Evolutionary conservation across 495 filamentous ascomycete species (phyloP), one percentile per base, ranked within the genome.

Genomic region (Thozetella sp.): DNA sequence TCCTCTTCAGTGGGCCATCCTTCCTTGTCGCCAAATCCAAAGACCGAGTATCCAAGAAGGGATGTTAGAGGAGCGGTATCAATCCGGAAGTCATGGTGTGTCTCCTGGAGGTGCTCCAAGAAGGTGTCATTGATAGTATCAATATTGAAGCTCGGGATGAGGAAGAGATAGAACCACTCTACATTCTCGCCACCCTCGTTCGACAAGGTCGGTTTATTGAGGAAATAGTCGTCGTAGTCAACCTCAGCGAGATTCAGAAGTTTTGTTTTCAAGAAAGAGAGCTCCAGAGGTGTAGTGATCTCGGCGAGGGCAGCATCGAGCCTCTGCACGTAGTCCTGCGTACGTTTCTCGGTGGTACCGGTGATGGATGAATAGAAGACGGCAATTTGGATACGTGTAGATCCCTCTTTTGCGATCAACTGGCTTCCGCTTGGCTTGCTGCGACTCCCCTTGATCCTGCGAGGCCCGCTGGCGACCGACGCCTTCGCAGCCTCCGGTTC

Each of bases 71-170:
- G 89, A 1, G 90, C 88, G 0, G 93, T 97, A 69, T 97, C 93
- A 59, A 98, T 95, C 20, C 94, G 87, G 76, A 97, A 97, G 72
- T 98, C 94, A 74, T 97, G 82, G 66, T 97, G 93, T 0, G 93
- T 98, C 66, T 98, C 94, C 64, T 88, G 79, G 13, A 98, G 73
- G 71, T 97, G 92, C 53, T 87, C 83, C 15, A 97, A 74, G 68
- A 97, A 92, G 19, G 81, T 90, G 69, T 90, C 87, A 61, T 95
- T 84, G 17, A 94, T 85, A 25, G 90, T 93, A 65, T 97, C 93
- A 60, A 97, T 96, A 68, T 97, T 93, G 74, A 97, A 98, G 30
- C 87, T 90, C 2, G 94, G 95, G 13, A 96, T 66, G 51, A 97
- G 69, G 24, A 97, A 69, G 27, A 96, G 80, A 68, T 97, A 98